Conservation (phyloP, 768 basidiomycete genomes). For the Mycena crocata region DNA sequence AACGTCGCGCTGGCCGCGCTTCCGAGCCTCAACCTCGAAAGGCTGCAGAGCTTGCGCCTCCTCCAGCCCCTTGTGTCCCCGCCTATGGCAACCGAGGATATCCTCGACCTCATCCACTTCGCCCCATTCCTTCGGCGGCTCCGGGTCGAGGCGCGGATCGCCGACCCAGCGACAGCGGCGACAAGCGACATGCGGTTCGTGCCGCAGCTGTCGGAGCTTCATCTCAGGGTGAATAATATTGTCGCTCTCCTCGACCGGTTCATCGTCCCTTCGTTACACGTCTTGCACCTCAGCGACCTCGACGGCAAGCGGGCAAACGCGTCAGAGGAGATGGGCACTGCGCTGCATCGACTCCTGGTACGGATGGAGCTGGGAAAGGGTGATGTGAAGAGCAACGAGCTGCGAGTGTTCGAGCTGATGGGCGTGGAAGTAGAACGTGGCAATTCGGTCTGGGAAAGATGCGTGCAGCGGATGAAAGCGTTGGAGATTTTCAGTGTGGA, state of each 20-base stretch:
- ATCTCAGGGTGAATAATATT: slow-evolving; percentile 50
- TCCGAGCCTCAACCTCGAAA: slow-evolving; percentile 28
- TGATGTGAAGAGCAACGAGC: slow-evolving; percentile 24
- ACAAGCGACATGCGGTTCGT: slow-evolving; percentile 17
- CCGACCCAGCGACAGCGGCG: slow-evolving; percentile 6
- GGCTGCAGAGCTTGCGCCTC: slow-evolving; percentile 36
- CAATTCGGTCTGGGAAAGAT: slow-evolving; percentile 43
- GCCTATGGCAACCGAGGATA: slow-evolving; percentile 36
- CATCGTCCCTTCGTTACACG: slow-evolving; percentile 44
- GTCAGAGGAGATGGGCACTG: slow-evolving; percentile 41
- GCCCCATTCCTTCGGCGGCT: slow-evolving; percentile 35
- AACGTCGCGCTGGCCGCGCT: slow-evolving; percentile 40
- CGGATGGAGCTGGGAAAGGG: slow-evolving; percentile 46
- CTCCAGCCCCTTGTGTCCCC: slow-evolving; percentile 38
- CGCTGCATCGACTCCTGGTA: slow-evolving; percentile 43
- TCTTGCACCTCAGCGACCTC: slow-evolving; percentile 48
- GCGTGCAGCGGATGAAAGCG: slow-evolving; percentile 42
- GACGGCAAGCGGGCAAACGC: slow-evolving; percentile 46
- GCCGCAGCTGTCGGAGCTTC: slow-evolving; percentile 39
- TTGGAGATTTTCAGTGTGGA: slow-evolving; percentile 38
- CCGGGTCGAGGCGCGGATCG: slow-evolving; percentile 39
- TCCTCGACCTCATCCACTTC: slow-evolving; percentile 33
- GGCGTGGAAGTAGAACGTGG: slow-evolving; percentile 36
- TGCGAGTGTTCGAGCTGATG: slow-evolving; percentile 43
- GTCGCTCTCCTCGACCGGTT: slow-evolving; percentile 44